phyloP scores from a whole-genome alignment of 805 yeast species.

The Babjeviella inositovora region DNA sequence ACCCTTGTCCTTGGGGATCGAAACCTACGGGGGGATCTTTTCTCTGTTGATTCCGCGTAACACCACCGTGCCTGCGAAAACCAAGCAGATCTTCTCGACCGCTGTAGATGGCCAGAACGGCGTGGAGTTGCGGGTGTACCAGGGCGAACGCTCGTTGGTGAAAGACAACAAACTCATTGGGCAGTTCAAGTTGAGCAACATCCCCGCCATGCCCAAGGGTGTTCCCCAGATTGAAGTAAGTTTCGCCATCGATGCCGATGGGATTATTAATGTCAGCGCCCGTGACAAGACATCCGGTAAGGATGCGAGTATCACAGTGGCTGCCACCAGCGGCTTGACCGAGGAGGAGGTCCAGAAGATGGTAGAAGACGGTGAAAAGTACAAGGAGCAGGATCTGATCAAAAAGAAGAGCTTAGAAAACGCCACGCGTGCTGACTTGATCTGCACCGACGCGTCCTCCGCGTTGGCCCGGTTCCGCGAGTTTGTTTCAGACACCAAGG shows the following conservation, averaged over 20 bases:
- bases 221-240: conserved; percentile 66
- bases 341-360: conserved; percentile 48
- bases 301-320: conserved; percentile 30
- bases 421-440: conserved; percentile 64
- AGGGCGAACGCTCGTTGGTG: conserved; percentile 71
- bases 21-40: conserved; percentile 74
- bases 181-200: conserved; percentile 53
- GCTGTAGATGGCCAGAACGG: conserved; percentile 81
- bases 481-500: conserved; percentile 30
- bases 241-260: conserved; percentile 73
- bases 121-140: conserved; percentile 63
- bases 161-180: conserved; percentile 69
- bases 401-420: conserved; percentile 49
- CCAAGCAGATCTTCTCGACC: conserved; percentile 61
- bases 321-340: conserved; percentile 37
- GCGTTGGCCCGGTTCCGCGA: conserved; percentile 60
- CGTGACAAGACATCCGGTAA: conserved; percentile 38
- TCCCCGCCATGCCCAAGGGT: conserved; percentile 68
- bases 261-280: conserved; percentile 44
- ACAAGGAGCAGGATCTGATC: conserved; percentile 42
- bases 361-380: conserved; percentile 48
- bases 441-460: conserved; percentile 77
- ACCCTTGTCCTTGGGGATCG: conserved; percentile 71
- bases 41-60: conserved; percentile 68
- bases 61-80: conserved; percentile 62